Conservation (phyloP, 441 rosid genomes). For the Arabidopsis lyrata region DNA sequence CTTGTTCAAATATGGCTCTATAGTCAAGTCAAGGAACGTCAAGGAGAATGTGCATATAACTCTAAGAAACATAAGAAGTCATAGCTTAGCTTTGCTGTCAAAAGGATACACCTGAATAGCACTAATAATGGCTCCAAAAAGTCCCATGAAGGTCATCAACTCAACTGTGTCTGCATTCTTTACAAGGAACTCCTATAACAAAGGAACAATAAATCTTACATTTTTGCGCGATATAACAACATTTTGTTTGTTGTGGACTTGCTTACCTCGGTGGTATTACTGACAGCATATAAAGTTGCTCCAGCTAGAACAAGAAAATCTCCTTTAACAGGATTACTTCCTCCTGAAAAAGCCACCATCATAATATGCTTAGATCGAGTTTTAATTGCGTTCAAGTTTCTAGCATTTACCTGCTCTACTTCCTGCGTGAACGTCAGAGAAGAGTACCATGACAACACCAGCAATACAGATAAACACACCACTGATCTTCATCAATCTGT, state of each 20-base stretch:
- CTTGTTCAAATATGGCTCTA: conserved; percentile 80
- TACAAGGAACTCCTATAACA: conserved; percentile 85
- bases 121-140: conserved; percentile 83
- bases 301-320: conserved; percentile 84
- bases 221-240: too few relatives aligned
- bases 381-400: not conserved
- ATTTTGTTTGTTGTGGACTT: not conserved
- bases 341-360: conserved; percentile 55
- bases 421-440: conserved; percentile 87
- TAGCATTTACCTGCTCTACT: conserved; percentile 66
- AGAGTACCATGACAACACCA: conserved; percentile 81
- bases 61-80: not conserved
- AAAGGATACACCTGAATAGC: conserved; percentile 93
- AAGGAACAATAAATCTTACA: not conserved
- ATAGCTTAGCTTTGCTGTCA: not conserved
- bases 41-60: conserved; percentile 4
- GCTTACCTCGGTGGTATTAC: conserved; percentile 88
- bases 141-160: conserved; percentile 83
- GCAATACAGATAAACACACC: conserved; percentile 82
- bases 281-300: conserved; percentile 83
- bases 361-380: too few relatives aligned
- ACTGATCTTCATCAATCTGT: conserved; percentile 70
- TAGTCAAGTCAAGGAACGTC: conserved; percentile 47
- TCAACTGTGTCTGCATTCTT: conserved; percentile 84
- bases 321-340: conserved; percentile 80